Base-by-base conservation (phyloP, 768 basidiomycete species). In the Pluteus cervinus region DNA sequence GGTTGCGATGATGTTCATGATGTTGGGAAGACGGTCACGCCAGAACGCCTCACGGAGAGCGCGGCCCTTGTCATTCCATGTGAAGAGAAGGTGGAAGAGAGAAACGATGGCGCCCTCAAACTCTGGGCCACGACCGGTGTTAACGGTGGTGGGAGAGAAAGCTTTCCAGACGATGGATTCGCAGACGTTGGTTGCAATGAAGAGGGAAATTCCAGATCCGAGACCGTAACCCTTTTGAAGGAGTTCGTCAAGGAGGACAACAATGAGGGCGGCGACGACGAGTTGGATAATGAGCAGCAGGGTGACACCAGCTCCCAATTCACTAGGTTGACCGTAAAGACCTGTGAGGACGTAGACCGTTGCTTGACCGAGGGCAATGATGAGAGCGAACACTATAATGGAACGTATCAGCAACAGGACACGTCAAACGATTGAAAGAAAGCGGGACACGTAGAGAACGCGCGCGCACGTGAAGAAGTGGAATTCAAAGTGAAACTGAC, bases 91-190 rank as follows among this genome's bases (percentile, higher is more conserved):
- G 57, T 98, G 96, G 88, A 98, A 96, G 39, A 98, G 75, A 1
- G 93, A 83, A 48, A 97, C 86, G 48, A 98, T 70, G 24, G 94
- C 96, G 44, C 96, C 96, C 54, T 98, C 94, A 49, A 98, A 99
- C 60, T 99, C 96, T 36, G 93, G 87, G 3, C 94, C 94, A 46
- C 94, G 87, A 25, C 94, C 96, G 21, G 92, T 97, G 76, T 98
- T 98, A 64, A 98, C 65, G 31, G 96, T 97, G 15, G 91, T 98
- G 7, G 96, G 96, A 1, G 90, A 93, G 68, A 99, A 98, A 2
- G 94, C 96, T 57, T 99, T 99, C 94, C 94, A 99, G 57, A 98
- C 81, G 67, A 99, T 98, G 45, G 86, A 89, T 62, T 99, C 96
- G 63, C 94, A 98, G 51, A 99, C 98, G 73, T 98, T 99, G 68